Evolutionary conservation across 768 basidiomycete genomes (phyloP).

Genomic region (Lactarius hengduanensis): DNA sequence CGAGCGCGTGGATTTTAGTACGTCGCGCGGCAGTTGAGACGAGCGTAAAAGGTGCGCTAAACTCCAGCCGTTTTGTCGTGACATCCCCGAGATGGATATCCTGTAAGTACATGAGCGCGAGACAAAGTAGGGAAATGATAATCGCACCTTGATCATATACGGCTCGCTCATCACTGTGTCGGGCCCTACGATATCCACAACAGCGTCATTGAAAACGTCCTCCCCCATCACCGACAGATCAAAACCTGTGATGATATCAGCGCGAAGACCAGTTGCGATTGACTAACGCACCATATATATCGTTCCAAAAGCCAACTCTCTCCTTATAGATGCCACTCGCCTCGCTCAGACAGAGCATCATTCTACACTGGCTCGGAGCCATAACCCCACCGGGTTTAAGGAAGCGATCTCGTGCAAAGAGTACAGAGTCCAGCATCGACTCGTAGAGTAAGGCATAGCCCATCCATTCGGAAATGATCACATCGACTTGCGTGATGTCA

Average conservation of each 20-base stretch:
- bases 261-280: neutral
- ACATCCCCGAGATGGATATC: slow-evolving; percentile 72
- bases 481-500: slow-evolving; percentile 73
- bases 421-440: slow-evolving; percentile 95
- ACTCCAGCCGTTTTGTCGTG: slow-evolving; percentile 72
- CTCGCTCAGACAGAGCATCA: slow-evolving; percentile 83
- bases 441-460: slow-evolving; percentile 90
- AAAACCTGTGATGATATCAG: slow-evolving; percentile 57
- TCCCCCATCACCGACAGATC: slow-evolving; percentile 81
- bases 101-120: slow-evolving; percentile 38
- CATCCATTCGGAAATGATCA: slow-evolving; percentile 99
- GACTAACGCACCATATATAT: slow-evolving; percentile 75
- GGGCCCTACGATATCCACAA: slow-evolving; percentile 74
- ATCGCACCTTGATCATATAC: slow-evolving; percentile 61
- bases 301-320: slow-evolving; percentile 85
- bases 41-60: slow-evolving; percentile 75
- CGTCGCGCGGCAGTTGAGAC: slow-evolving; percentile 57
- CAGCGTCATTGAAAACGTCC: slow-evolving; percentile 74
- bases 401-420: slow-evolving; percentile 85
- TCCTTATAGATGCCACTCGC: slow-evolving; percentile 74
- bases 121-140: neutral
- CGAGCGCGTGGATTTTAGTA: slow-evolving; percentile 71
- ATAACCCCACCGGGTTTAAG: slow-evolving; percentile 75
- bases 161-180: slow-evolving; percentile 65
- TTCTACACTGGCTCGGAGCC: slow-evolving; percentile 86